These are phyloP conservation scores for Acacia crassicarpa DNA, from an alignment of 306 rosid species.

Conservation along the genomic window DNA sequence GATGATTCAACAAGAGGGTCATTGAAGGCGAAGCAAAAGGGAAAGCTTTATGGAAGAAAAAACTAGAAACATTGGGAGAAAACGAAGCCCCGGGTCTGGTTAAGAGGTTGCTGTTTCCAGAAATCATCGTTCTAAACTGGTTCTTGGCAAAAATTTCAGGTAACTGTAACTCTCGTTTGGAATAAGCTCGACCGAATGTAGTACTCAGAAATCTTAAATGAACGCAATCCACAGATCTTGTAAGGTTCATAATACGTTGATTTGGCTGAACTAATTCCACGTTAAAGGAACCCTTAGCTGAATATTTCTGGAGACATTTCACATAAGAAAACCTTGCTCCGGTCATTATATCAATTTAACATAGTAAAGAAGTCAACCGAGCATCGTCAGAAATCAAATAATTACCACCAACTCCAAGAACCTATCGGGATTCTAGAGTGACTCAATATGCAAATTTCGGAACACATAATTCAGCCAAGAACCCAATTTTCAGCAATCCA, in stretches of 20 bases:
- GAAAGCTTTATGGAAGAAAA: slow-evolving; percentile 24
- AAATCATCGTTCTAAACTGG: slow-evolving; percentile 24
- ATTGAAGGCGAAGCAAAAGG: slow-evolving; percentile 31
- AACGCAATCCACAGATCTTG: slow-evolving; percentile 17
- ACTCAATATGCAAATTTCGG: slow-evolving; percentile 45
- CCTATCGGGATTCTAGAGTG: slow-evolving; percentile 4
- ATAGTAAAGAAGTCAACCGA: slow-evolving; percentile 16
- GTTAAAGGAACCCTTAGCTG: slow-evolving; percentile 32
- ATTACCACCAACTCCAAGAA: neutral
- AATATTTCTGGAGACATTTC: slow-evolving; percentile 43
- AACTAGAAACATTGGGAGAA: slow-evolving; percentile 34
- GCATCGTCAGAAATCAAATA: neutral
- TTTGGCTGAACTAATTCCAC: slow-evolving; percentile 28
- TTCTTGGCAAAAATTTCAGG: slow-evolving; percentile 9
- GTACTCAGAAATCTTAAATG: slow-evolving; percentile 38
- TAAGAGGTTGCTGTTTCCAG: slow-evolving; percentile 22
- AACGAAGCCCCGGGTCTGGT: slow-evolving; percentile 32
- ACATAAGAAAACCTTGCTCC: slow-evolving; percentile 42
- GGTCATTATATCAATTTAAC: slow-evolving; percentile 51
- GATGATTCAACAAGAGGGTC: slow-evolving; percentile 31
- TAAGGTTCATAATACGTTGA: slow-evolving; percentile 30
- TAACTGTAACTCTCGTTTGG: slow-evolving; percentile 31
- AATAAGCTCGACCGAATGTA: slow-evolving; percentile 23
- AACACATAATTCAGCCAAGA: slow-evolving; percentile 5
- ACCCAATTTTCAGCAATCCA: neutral